Base-by-base conservation (phyloP, 1,284 basidiomycete species). In the Hymenochaete sp. region DNA sequence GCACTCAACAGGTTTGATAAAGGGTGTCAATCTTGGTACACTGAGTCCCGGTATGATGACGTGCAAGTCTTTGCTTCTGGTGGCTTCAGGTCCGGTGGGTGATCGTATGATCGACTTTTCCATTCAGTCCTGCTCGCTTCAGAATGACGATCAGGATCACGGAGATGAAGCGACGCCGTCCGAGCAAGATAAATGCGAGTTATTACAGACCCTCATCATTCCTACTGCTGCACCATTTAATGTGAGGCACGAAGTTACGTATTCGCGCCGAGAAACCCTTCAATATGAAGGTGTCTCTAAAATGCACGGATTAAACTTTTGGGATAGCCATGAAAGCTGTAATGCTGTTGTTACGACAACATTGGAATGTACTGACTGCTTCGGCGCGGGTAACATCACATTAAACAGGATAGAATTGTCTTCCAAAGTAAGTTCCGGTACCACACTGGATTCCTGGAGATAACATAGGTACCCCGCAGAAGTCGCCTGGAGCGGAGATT, bases 51-150 rank as follows among this genome's bases (percentile, higher is more conserved):
- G 77, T 1, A 68, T 66, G 3, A 72, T 65, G 25, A 64, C 67
- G 2, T 52, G 69, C 38, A 84, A 82, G 57, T 80, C 75, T 7
- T 58, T 91, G 35, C 64, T 71, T 53, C 64, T 89, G 29, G 60
- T 65, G 38, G 77, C 72, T 52, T 66, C 68, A 0, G 83, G 83
- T 14, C 70, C 70, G 1, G 63, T 71, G 1, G 84, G 83, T 3
- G 75, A 82, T 40, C 70, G 85, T 25, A 68, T 74, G 37, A 62
- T 91, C 38, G 87, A 91, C 57, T 68, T 90, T 22, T 89, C 86
- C 1, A 65, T 88, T 33, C 83, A 82, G 48, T 82, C 84, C 11
- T 64, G 67, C 13, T 56, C 67, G 29, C 47, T n/a, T n/a, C n/a
- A n/a, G n/a, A n/a, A n/a, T n/a, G n/a, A n/a, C n/a, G n/a, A n/a